A percentile compares a stretch with the other conserved stretches of the same genome.
Conservation (phyloP, 78 protist species). For the Dictyostelium citrinum region DNA sequence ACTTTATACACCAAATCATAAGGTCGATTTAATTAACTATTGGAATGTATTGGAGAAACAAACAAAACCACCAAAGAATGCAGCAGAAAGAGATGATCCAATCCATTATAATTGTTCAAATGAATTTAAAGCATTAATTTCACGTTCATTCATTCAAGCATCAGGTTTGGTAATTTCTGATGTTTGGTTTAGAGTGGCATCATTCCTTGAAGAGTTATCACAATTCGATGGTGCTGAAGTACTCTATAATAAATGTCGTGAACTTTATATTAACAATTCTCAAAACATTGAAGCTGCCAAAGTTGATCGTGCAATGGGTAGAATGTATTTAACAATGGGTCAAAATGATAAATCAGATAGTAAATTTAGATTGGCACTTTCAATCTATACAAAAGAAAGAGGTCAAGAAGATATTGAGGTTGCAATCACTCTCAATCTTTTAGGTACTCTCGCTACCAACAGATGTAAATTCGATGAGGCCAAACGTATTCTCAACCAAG, state of each 20-base stretch:
- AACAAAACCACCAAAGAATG: conserved; percentile 58
- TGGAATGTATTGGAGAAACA: conserved; percentile 54
- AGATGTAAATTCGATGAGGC: conserved; percentile 21
- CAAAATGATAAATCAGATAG: conserved; percentile 26
- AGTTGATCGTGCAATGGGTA: conserved; percentile 74
- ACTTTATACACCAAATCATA: conserved; percentile 56
- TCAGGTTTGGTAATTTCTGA: conserved; percentile 67
- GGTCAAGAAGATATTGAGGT: conserved; percentile 78
- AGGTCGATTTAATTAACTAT: conserved; percentile 12
- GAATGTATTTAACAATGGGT: conserved; percentile 13
- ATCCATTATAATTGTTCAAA: conserved; percentile 33
- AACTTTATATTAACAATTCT: conserved; percentile 45
- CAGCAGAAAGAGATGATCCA: conserved; percentile 53
- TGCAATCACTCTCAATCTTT: conserved; percentile 45
- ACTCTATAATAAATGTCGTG: conserved; percentile 30
- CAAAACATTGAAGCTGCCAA: conserved; percentile 79
- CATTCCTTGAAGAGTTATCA: conserved; percentile 66
- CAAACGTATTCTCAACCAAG: conserved; percentile 26
- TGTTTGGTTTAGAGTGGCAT: conserved; percentile 48
- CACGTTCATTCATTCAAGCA: conserved; percentile 54
- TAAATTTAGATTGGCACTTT: conserved; percentile 38
- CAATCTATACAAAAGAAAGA: conserved; percentile 61
- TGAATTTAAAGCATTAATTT: not conserved
- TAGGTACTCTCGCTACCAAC: conserved; percentile 22
- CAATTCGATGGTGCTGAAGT: conserved; percentile 71